phyloP scores from a whole-genome alignment of 306 rosid genomes.

The Sesbania bispinosa region DNA sequence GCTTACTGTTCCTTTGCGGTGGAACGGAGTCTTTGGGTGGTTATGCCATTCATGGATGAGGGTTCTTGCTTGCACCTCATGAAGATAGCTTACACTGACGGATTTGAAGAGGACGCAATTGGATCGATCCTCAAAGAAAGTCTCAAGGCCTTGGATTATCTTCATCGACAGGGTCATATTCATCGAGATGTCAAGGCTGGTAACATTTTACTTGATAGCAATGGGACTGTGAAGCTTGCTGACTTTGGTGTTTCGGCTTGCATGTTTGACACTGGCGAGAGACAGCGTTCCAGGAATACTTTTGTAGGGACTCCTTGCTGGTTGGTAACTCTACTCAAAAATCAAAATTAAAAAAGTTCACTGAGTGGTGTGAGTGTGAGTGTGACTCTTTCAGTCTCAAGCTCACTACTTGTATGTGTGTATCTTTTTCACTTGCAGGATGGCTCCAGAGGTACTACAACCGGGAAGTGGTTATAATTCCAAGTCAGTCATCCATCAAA shows the following conservation, averaged over 20 bases:
- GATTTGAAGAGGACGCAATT: slow-evolving; percentile 72
- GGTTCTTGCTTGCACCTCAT: slow-evolving; percentile 91
- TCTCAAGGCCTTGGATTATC: slow-evolving; percentile 77
- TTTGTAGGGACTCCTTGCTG: slow-evolving; percentile 92
- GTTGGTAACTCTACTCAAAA: slow-evolving; percentile 9
- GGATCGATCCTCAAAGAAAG: slow-evolving; percentile 68
- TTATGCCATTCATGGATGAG: slow-evolving; percentile 84
- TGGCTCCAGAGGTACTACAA: slow-evolving; percentile 96
- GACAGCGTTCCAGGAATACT: slow-evolving; percentile 79
- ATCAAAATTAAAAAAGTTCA: too few relatives aligned
- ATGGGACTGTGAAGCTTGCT: slow-evolving; percentile 71
- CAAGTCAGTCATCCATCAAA: slow-evolving; percentile 54
- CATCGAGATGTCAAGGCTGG: slow-evolving; percentile 95
- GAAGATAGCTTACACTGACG: slow-evolving; percentile 71
- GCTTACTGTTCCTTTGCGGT: slow-evolving; percentile 81
- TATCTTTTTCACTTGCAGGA: slow-evolving; percentile 54
- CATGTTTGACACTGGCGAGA: slow-evolving; percentile 78
- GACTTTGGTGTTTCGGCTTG: slow-evolving; percentile 94
- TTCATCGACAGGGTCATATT: slow-evolving; percentile 77
- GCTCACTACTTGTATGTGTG: too few relatives aligned
- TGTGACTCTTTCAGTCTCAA: too few relatives aligned
- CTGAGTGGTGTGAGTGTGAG: too few relatives aligned
- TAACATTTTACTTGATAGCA: slow-evolving; percentile 62
- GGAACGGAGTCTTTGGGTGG: slow-evolving; percentile 72
- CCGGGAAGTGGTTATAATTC: slow-evolving; percentile 88